Percentiles rank a stretch among this genome's conserved stretches.
Evolutionary conservation across 495 filamentous ascomycete species (phyloP).

Genomic region (Daldinia loculata): DNA sequence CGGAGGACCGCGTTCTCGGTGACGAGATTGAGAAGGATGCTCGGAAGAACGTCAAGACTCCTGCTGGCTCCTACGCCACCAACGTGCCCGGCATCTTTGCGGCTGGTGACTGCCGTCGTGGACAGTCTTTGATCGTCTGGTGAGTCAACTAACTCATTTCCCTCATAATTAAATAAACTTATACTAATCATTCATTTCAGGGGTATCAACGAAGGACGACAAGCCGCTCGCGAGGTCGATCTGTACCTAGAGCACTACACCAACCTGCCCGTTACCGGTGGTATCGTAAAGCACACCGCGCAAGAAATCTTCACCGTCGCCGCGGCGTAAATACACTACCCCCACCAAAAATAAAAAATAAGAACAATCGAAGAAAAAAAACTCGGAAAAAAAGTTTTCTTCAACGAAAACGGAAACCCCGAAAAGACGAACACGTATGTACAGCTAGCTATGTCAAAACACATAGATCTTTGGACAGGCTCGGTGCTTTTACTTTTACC

Average conservation of each 20-base stretch:
- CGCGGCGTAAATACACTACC: conserved; percentile 5
- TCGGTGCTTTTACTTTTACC: conserved; percentile 17
- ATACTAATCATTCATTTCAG: conserved; percentile 56
- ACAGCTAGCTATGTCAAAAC: conserved; percentile 30
- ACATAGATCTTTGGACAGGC: conserved; percentile 36
- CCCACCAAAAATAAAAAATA: background rate
- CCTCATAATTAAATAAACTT: background rate
- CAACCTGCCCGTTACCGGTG: conserved; percentile 88
- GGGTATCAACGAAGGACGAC: conserved; percentile 99
- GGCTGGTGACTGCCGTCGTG: conserved; percentile 94
- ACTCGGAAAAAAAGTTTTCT: background rate
- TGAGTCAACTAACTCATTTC: conserved; percentile 57
- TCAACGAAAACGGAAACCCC: conserved; percentile 7
- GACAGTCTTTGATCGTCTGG: conserved; percentile 98
- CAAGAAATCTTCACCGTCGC: conserved; percentile 65
- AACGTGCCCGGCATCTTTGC: conserved; percentile 92
- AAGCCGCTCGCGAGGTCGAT: conserved; percentile 94
- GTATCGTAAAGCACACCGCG: conserved; percentile 87
- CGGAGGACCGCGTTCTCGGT: conserved; percentile 88
- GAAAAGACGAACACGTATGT: conserved; percentile 20
- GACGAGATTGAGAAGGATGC: conserved; percentile 89
- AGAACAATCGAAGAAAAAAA: background rate
- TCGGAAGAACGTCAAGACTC: conserved; percentile 97
- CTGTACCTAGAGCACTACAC: conserved; percentile 84
- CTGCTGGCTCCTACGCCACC: conserved; percentile 87